A percentile compares a stretch with the other conserved stretches of the same genome.
phyloP scores from a whole-genome alignment of 192 early-diverging fungal genomes.

The Neocallimastix lanati region DNA sequence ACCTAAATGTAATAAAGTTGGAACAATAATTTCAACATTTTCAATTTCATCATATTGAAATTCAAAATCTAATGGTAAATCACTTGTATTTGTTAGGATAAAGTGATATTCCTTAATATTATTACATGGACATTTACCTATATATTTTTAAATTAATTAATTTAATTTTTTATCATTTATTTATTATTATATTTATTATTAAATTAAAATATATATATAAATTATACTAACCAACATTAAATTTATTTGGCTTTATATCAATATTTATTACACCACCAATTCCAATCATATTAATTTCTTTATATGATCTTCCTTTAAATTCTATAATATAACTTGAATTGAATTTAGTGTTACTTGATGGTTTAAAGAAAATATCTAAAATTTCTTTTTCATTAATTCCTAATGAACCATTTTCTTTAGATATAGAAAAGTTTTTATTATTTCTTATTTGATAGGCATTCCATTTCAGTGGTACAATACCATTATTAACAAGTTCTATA shows the following conservation, averaged over 20 bases:
- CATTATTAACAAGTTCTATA: constrained; percentile 31
- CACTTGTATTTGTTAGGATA: background rate
- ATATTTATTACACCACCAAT: constrained; percentile 29
- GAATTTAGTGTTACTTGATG: constrained; percentile 15
- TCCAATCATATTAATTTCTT: constrained; percentile 36
- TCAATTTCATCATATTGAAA: background rate
- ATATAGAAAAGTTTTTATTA: background rate
- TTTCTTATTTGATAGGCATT: constrained; percentile 19
- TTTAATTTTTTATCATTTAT: too few relatives aligned
- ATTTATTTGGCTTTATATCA: constrained; percentile 18
- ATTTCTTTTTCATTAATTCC: constrained; percentile 20
- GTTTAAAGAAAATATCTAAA: constrained; percentile 27
- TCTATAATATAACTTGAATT: constrained; percentile 30
- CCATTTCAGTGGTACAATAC: constrained; percentile 33
- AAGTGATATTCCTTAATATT: background rate
- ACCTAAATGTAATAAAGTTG: background rate
- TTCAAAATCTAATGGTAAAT: background rate
- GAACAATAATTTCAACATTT: background rate
- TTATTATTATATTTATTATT: too few relatives aligned
- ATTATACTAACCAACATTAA: constrained; percentile 18
- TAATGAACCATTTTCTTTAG: constrained; percentile 13
- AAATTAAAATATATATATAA: too few relatives aligned
- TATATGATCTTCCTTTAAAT: constrained; percentile 43
- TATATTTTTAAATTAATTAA: too few relatives aligned
- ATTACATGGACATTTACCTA: background rate